Percentiles rank a stretch among this genome's conserved stretches.
Evolutionary conservation across 2,329 filamentous ascomycete genomes (phyloP).

Genomic region (Paraphoma sp.): DNA sequence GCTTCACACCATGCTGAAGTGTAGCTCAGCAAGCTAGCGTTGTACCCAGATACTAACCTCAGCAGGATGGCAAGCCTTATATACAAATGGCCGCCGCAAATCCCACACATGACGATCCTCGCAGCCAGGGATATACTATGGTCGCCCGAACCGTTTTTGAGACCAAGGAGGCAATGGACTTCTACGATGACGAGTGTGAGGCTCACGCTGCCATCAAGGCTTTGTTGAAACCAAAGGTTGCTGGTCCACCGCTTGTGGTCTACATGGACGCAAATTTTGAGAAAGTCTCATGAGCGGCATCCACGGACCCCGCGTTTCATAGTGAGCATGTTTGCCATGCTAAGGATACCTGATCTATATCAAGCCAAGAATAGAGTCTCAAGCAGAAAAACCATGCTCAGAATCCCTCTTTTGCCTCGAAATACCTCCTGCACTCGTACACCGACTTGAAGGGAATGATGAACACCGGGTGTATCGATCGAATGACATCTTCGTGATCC

Average conservation of each 20-base stretch:
- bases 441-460: conserved; percentile 77
- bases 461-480: conserved; percentile 81
- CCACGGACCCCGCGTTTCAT: neutral
- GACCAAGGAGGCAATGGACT: conserved; percentile 71
- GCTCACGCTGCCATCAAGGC: conserved; percentile 61
- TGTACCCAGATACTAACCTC: conserved; percentile 7
- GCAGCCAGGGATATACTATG: conserved; percentile 71
- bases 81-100: conserved; percentile 66
- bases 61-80: conserved; percentile 73
- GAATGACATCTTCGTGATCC: conserved; percentile 73
- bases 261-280: conserved; percentile 32
- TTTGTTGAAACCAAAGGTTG: conserved; percentile 33
- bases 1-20: too few relatives aligned
- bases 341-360: neutral
- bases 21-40: too few relatives aligned
- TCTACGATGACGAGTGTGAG: conserved; percentile 68
- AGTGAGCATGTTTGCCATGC: too few relatives aligned
- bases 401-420: conserved; percentile 64
- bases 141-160: conserved; percentile 69
- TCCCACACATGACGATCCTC: conserved; percentile 62
- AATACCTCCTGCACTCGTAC: conserved; percentile 70
- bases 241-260: conserved; percentile 33
- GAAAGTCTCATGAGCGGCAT: neutral
- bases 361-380: neutral
- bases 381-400: conserved; percentile 36